Conservation (phyloP, 2,329 filamentous ascomycete genomes). For the Cytospora leucostoma region DNA sequence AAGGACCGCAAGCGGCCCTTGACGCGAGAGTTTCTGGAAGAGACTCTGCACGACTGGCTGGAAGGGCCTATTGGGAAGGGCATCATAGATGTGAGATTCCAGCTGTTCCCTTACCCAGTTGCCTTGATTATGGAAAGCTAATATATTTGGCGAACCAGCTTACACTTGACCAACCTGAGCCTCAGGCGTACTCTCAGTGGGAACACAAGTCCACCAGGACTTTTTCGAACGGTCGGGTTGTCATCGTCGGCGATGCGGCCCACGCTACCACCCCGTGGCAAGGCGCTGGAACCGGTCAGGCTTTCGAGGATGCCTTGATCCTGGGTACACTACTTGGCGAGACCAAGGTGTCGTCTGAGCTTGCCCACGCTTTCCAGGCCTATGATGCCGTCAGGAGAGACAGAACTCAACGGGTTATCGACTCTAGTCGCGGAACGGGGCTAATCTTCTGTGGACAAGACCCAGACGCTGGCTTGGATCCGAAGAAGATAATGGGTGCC, state of each 20-base stretch:
- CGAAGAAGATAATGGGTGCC: slow-evolving; percentile 16
- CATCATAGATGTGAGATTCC: slow-evolving; percentile 20
- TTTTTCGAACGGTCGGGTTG: slow-evolving; percentile 17
- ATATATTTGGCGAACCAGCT: slow-evolving; percentile 14
- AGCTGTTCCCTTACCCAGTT: not conserved
- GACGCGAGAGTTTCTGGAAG: slow-evolving; percentile 21
- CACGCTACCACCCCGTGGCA: slow-evolving; percentile 28
- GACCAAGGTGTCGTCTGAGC: slow-evolving; percentile 2
- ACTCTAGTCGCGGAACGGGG: slow-evolving; percentile 24
- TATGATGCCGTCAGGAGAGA: slow-evolving; percentile 18
- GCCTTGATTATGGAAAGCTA: not conserved
- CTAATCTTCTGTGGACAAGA: slow-evolving; percentile 27
- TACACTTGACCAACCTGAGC: slow-evolving; percentile 24
- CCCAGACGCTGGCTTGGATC: slow-evolving; percentile 23
- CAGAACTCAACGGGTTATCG: slow-evolving; percentile 24
- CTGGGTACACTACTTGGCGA: slow-evolving; percentile 20
- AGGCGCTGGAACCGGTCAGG: slow-evolving; percentile 27
- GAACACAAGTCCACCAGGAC: slow-evolving; percentile 28
- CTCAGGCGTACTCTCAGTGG: slow-evolving; percentile 27
- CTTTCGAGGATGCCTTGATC: slow-evolving; percentile 27
- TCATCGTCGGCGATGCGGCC: slow-evolving; percentile 26
- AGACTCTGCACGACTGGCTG: slow-evolving; percentile 19
- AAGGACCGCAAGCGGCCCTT: slow-evolving; percentile 22
- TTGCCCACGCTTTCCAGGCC: slow-evolving; percentile 24
- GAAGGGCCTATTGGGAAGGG: slow-evolving; percentile 21